Conservation (phyloP, 306 rosid species). For the Malus domestica region ASM211411v1 NC_041791.1:18410501-18411000, state of each 20-base stretch:
- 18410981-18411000: constrained; percentile 96
- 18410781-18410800: constrained; percentile 94
- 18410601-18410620: no score
- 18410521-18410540: no score
- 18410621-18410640: no score
- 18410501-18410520: no score
- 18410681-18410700: background rate
- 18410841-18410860: constrained; percentile 91
- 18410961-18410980: constrained; percentile 70
- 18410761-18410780: constrained; percentile 26
- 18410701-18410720: background rate
- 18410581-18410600: no score
- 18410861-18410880: constrained; percentile 95
- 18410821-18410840: constrained; percentile 99
- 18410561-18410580: no score
- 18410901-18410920: constrained; percentile 17
- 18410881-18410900: constrained; percentile 84
- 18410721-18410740: background rate
- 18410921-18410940: constrained; percentile 1
- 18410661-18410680: no score
- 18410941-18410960: background rate
- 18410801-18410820: constrained; percentile 99
- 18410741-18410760: background rate
- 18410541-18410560: no score
- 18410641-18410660: no score